These are phyloP conservation scores for Exophiala mesophila DNA, from an alignment of 2,329 filamentous ascomycete species.

Conservation along the genomic window DNA sequence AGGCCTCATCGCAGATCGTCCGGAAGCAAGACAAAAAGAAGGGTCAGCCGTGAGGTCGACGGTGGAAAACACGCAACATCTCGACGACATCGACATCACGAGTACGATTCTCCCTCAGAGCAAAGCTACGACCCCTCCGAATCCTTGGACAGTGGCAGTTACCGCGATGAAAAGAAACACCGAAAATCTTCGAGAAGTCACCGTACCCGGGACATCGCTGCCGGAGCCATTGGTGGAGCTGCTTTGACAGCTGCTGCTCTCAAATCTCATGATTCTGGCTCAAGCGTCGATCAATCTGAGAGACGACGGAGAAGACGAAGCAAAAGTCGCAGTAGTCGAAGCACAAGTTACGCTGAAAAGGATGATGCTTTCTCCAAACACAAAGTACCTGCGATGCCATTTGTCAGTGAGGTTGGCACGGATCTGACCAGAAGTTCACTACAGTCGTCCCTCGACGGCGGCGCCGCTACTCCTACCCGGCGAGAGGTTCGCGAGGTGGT, in stretches of 20 bases:
- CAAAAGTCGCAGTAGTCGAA: slow-evolving; percentile 48
- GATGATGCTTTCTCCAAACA: slow-evolving; percentile 47
- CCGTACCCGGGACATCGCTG: slow-evolving; percentile 49
- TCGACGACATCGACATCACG: slow-evolving; percentile 49
- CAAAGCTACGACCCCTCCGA: slow-evolving; percentile 40
- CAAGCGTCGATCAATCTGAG: slow-evolving; percentile 46
- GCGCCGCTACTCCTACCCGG: slow-evolving; percentile 63
- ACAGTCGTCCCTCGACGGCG: slow-evolving; percentile 71
- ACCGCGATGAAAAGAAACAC: slow-evolving; percentile 49
- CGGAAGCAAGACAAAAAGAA: slow-evolving; percentile 50
- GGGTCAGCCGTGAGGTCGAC: slow-evolving; percentile 55
- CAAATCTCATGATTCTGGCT: slow-evolving; percentile 60
- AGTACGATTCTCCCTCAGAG: slow-evolving; percentile 47
- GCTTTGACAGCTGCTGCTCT: slow-evolving; percentile 59
- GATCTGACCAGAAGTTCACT: slow-evolving; percentile 86
- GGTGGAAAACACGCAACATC: slow-evolving; percentile 54
- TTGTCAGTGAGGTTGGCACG: slow-evolving; percentile 80
- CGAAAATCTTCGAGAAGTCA: slow-evolving; percentile 51
- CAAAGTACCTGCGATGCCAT: slow-evolving; percentile 74
- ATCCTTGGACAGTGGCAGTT: slow-evolving; percentile 42
- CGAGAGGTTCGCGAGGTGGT: slow-evolving; percentile 60
- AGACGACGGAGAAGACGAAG: slow-evolving; percentile 41
- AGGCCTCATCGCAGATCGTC: slow-evolving; percentile 49
- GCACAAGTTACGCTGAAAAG: slow-evolving; percentile 50
- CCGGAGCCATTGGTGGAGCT: slow-evolving; percentile 51